Evolutionary conservation across 2,329 filamentous ascomycete species (phyloP), one percentile per base, ranked within the genome.

Genomic region (Biscogniauxia sp.): DNA sequence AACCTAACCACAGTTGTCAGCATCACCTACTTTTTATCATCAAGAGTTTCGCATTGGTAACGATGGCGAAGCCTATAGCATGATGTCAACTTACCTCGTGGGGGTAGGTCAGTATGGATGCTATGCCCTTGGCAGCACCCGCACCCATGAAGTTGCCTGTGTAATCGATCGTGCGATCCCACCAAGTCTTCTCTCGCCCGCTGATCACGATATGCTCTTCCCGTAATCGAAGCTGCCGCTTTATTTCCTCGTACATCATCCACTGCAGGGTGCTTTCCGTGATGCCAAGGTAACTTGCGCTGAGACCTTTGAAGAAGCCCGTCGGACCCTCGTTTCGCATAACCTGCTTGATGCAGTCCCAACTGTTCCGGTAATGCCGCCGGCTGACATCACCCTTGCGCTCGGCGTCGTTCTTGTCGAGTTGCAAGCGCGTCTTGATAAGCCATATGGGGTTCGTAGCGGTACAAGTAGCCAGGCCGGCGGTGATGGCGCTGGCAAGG

Each of bases 361-460:
- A 84, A 64, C 91, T 93, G 75, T 97, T 97, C 74, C 87, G 87
- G 77, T 98, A 97, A 71, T 87, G 87, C 56, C 93, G 82, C 56
- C 80, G 79, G 57, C 78, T 77, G 25, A 78, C 74, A 49, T 80
- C 82, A 25, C 79, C 84, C 61, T 83, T 79, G 64, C 84, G 79
- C 68, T 85, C 84, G 17, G 89, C 89, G 56, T 87, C 85, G 72
- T 91, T 91, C 79, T 93, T 96, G 79, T 98, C 93, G 37, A 98
- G 84, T 77, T 98, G 93, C 68, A 98, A 75, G 32, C 93, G 83
- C 50, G 93, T 98, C 82, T 98, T 98, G 72, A 98, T 87, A 64
- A 98, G 84, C 93, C 93, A 98, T 71, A 98, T 97, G 1, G 93
- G 93, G 76, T 97, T 97, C 45, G 93, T 98, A 20, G 90, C 91